Percentiles rank a stretch among this genome's conserved stretches.
Conservation (phyloP, 768 basidiomycete species). For the Lactarius quietus region DNA sequence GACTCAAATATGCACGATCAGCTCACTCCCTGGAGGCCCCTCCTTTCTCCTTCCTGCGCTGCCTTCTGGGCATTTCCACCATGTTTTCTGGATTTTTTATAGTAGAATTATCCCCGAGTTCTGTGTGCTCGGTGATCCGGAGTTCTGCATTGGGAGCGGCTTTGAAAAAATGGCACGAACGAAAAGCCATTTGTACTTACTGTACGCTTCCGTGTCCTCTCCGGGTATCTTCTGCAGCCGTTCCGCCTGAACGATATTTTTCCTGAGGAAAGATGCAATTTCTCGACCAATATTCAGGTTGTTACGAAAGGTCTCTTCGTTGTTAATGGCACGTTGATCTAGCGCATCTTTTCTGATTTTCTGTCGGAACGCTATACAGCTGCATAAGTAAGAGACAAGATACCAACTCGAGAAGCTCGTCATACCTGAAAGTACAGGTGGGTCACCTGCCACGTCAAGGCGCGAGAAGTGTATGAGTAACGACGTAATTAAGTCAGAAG, state of each 20-base stretch:
- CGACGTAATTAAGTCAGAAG: not conserved
- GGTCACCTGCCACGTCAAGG: conserved; percentile 46
- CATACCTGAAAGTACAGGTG: conserved; percentile 50
- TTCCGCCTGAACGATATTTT: conserved; percentile 82
- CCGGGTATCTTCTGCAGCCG: conserved; percentile 39
- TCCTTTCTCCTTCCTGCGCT: conserved; percentile 21
- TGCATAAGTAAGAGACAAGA: not conserved
- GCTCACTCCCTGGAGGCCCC: conserved; percentile 15
- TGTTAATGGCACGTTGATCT: conserved; percentile 39
- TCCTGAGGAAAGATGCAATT: conserved; percentile 66
- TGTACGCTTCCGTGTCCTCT: conserved; percentile 49
- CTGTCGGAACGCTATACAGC: conserved; percentile 56
- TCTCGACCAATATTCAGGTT: conserved; percentile 62
- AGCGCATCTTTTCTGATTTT: conserved; percentile 65
- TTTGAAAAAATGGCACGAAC: not conserved
- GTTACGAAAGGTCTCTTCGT: conserved; percentile 48
- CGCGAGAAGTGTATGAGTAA: not conserved
- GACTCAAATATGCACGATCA: not conserved
- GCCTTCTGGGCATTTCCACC: conserved; percentile 45
- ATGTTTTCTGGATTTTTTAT: conserved; percentile 59
- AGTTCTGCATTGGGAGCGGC: conserved; percentile 45
- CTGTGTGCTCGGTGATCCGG: conserved; percentile 73
- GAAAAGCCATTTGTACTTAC: conserved; percentile 38
- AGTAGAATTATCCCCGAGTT: conserved; percentile 79
- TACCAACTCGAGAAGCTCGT: not conserved